These are phyloP conservation scores for Zychaea mexicana DNA, from an alignment of 371 early-diverging fungal genomes.

Conservation along the genomic window DNA sequence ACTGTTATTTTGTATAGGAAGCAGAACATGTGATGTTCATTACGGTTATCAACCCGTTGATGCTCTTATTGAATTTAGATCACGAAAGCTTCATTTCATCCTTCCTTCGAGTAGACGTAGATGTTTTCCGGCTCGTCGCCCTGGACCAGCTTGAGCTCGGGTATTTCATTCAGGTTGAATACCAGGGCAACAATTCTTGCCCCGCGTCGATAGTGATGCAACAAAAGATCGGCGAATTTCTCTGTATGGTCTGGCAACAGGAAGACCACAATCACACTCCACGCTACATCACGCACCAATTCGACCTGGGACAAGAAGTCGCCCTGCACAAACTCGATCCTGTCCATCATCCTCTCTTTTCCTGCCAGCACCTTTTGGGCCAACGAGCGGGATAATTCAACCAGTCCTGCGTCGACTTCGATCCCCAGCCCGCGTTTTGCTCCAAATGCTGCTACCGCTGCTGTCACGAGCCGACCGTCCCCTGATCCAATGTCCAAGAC, in stretches of 20 bases:
- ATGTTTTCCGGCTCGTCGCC: constrained; percentile 59
- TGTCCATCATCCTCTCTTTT: constrained; percentile 5
- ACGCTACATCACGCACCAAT: constrained; percentile 24
- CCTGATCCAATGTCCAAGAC: constrained; percentile 69
- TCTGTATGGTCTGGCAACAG: constrained; percentile 62
- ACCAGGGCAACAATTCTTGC: constrained; percentile 59
- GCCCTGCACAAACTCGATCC: constrained; percentile 40
- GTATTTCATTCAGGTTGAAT: constrained; percentile 60
- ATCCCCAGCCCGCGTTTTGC: constrained; percentile 56
- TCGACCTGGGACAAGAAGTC: constrained; percentile 45
- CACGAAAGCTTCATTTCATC: background rate
- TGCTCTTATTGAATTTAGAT: too few relatives aligned
- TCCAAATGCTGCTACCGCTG: constrained; percentile 50
- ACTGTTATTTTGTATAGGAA: background rate
- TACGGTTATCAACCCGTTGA: too few relatives aligned
- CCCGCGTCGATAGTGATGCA: constrained; percentile 53
- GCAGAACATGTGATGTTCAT: constrained; percentile 3
- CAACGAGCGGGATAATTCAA: constrained; percentile 43
- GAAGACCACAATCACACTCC: constrained; percentile 59
- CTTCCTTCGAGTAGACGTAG: constrained; percentile 43
- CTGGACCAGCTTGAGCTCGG: constrained; percentile 38
- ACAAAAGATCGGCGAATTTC: constrained; percentile 53
- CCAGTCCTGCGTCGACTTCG: constrained; percentile 54
- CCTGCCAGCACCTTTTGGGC: constrained; percentile 31
- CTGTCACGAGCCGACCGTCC: constrained; percentile 65